Evolutionary conservation across 306 rosid genomes (phyloP), one percentile per base, ranked within the genome.

Genomic region (Quercus bicolor): DNA sequence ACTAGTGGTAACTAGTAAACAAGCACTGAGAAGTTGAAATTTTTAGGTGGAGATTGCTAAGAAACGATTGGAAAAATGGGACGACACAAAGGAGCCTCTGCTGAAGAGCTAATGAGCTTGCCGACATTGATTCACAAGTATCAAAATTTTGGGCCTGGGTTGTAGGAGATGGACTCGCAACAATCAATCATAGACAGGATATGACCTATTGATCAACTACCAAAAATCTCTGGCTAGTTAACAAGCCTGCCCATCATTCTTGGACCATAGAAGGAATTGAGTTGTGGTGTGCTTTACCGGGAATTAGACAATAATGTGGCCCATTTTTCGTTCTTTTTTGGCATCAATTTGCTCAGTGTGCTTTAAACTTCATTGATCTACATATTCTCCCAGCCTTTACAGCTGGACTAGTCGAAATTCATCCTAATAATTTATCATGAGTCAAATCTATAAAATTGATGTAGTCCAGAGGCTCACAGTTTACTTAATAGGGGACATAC

Each of bases 61-160:
- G 68, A 34, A 68, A 19, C 86, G 89, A 28, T 45, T 90, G 86
- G 79, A 84, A 18, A 82, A 82, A 53, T 90, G 90, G 88, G 90
- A 84, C 1, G 71, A 73, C 34, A 70, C 80, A 65, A 75, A 77
- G 70, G 70, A 80, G 29, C 53, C 80, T 28, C 79, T 70, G 24
- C 57, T 75, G 10, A 26, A 70, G 13, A 52, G 29, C n/a, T 9
- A 24, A 65, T 2, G 73, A 70, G 43, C 1, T 18, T 10, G 61
- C 76, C 9, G 26, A 34, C 26, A 33, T 28, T 26, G 69, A 62
- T 18, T 5, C 11, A 29, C 3, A 5, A 1, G 72, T 9, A 15
- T 23, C 52, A 66, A 19, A 33, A 33, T 23, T 2, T 18, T 15
- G 24, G 10, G 51, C 52, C 72, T 33, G 16, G 8, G 10, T 6